A percentile compares a stretch with the other conserved stretches of the same genome.
Conservation (phyloP, 805 yeast genomes). For the Candida suzukii region DNA sequence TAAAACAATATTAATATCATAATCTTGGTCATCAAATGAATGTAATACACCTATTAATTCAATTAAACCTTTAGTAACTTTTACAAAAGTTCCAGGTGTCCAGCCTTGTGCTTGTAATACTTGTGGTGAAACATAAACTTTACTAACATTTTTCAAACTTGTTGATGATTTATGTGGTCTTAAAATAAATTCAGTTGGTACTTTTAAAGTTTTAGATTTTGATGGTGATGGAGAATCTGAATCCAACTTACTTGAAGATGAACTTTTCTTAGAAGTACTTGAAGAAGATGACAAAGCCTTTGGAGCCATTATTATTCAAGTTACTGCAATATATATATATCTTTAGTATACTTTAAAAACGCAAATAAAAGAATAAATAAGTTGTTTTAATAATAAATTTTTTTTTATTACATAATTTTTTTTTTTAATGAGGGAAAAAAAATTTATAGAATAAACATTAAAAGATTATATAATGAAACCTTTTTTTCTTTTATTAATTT, state of each 20-base stretch:
- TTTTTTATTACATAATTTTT: no score
- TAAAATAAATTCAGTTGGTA: slow-evolving; percentile 21
- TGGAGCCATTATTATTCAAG: slow-evolving; percentile 18
- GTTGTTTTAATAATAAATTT: no score
- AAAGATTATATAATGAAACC: no score
- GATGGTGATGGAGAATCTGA: slow-evolving; percentile 4
- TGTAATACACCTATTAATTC: slow-evolving; percentile 12
- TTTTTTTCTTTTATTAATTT: no score
- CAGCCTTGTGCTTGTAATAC: slow-evolving; percentile 15
- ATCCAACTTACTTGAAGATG: no score
- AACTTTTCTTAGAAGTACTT: slow-evolving; percentile 7
- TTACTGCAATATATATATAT: not conserved
- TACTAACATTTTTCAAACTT: slow-evolving; percentile 6
- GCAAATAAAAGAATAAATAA: no score
- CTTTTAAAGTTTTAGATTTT: slow-evolving; percentile 12
- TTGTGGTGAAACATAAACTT: slow-evolving; percentile 17
- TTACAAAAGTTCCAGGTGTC: slow-evolving; percentile 18
- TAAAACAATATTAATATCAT: slow-evolving; percentile 18
- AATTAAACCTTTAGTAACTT: slow-evolving; percentile 17
- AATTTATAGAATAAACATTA: no score
- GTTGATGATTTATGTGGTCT: slow-evolving; percentile 16
- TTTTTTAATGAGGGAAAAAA: no score
- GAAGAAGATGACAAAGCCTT: slow-evolving; percentile 11
- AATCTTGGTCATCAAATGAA: slow-evolving; percentile 16
- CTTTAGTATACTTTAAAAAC: no score